Conservation (phyloP, 2,329 filamentous ascomycete species). For the Paracorniculantispora psalliotae region DNA sequence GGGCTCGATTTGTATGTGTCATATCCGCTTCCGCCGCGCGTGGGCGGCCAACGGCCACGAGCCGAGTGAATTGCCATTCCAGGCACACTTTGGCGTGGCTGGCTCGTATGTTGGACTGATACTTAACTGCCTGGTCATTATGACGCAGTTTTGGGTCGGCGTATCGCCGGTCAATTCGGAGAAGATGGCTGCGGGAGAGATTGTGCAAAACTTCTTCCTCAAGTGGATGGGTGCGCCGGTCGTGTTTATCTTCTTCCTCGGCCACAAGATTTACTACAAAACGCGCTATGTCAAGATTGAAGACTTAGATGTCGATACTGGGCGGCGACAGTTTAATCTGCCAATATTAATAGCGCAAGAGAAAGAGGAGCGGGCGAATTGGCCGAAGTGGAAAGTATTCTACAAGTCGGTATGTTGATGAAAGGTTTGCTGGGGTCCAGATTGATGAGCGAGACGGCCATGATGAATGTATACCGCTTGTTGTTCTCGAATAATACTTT, state of each 20-base stretch:
- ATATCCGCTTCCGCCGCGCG: slow-evolving; percentile 60
- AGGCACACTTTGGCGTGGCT: slow-evolving; percentile 63
- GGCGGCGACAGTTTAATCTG: slow-evolving; percentile 72
- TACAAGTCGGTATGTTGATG: slow-evolving; percentile 62
- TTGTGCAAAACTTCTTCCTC: slow-evolving; percentile 61
- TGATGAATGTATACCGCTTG: too few relatives aligned
- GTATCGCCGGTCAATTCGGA: slow-evolving; percentile 61
- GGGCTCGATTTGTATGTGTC: slow-evolving; percentile 58
- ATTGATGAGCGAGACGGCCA: too few relatives aligned
- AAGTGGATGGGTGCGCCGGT: slow-evolving; percentile 61
- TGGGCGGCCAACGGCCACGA: slow-evolving; percentile 57
- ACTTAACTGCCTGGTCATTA: slow-evolving; percentile 66
- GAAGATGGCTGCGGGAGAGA: slow-evolving; percentile 33
- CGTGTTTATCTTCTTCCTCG: slow-evolving; percentile 58
- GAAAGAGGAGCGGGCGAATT: slow-evolving; percentile 58
- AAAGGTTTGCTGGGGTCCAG: background rate
- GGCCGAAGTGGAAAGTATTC: slow-evolving; percentile 65
- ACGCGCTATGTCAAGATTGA: slow-evolving; percentile 58
- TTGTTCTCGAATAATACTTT: too few relatives aligned
- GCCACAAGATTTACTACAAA: slow-evolving; percentile 64
- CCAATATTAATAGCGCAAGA: slow-evolving; percentile 69
- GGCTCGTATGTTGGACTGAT: slow-evolving; percentile 74
- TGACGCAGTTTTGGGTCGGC: slow-evolving; percentile 77
- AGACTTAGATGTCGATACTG: slow-evolving; percentile 77
- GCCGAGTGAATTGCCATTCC: slow-evolving; percentile 69